Evolutionary conservation across 495 filamentous ascomycete species (phyloP).

Genomic region (Podospora australis): DNA sequence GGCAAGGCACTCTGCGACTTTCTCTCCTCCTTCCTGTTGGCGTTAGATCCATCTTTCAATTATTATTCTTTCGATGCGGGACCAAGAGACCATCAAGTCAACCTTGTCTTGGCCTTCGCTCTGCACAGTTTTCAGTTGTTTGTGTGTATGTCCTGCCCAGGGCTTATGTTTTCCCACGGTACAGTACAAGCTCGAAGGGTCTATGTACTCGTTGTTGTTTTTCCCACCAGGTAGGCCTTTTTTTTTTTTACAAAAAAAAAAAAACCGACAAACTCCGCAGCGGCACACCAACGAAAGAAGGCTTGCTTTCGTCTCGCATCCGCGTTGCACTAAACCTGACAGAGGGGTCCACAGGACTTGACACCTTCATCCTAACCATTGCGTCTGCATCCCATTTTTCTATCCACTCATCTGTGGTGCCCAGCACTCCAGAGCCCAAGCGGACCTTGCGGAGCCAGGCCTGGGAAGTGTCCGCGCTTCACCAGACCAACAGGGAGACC

Average conservation of each 20-base stretch:
- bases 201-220: not conserved
- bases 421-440: not conserved
- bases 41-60: conserved; percentile 1
- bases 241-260: not conserved
- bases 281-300: not conserved
- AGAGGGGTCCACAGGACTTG: conserved; percentile 13
- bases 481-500: too few relatives aligned
- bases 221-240: not conserved
- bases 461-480: not conserved
- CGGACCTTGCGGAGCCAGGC: conserved; percentile 6
- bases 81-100: not conserved
- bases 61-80: too few relatives aligned
- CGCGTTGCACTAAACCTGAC: not conserved
- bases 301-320: conserved; percentile 1
- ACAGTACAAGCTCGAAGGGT: too few relatives aligned
- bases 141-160: too few relatives aligned
- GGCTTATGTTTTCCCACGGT: too few relatives aligned
- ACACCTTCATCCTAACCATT: conserved; percentile 6
- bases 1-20: not conserved
- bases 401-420: conserved; percentile 1
- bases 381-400: conserved; percentile 2
- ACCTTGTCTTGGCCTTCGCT: not conserved
- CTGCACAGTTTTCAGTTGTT: too few relatives aligned
- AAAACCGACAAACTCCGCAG: not conserved
- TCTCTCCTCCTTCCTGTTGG: not conserved